Conservation (phyloP, 148 eudicot species). For the Beta vulgaris region DNA sequence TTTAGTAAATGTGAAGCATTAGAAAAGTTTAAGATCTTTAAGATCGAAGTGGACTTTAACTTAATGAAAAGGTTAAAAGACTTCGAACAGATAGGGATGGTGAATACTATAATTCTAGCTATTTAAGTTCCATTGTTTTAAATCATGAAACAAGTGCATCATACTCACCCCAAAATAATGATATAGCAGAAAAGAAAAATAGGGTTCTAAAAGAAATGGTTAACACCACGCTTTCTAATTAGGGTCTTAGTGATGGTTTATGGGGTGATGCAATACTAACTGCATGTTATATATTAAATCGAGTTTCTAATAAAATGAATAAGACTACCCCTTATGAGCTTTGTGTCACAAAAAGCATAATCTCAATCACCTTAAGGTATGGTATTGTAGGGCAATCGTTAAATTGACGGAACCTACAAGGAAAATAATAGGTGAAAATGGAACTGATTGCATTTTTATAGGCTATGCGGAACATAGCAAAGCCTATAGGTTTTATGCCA, state of each 20-base stretch:
- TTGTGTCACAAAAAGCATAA: conserved; percentile 12
- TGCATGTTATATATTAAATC: conserved; percentile 18
- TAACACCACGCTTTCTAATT: conserved; percentile 20
- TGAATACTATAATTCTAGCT: too few relatives aligned
- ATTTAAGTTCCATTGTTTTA: too few relatives aligned
- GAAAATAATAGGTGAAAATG: conserved; percentile 14
- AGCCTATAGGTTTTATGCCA: conserved; percentile 10
- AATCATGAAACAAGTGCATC: conserved; percentile 12
- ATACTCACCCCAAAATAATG: conserved; percentile 20
- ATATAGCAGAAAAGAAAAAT: conserved; percentile 18
- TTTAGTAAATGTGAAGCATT: too few relatives aligned
- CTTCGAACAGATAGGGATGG: too few relatives aligned
- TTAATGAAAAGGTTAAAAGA: too few relatives aligned
- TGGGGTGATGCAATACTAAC: conserved; percentile 21
- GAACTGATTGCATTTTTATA: conserved; percentile 22
- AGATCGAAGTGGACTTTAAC: too few relatives aligned
- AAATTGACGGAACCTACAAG: conserved; percentile 15
- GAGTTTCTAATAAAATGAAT: conserved; percentile 16
- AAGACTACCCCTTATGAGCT: conserved; percentile 21
- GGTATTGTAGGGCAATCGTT: conserved; percentile 26
- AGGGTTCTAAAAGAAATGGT: conserved; percentile 24
- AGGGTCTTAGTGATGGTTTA: conserved; percentile 17
- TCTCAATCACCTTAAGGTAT: conserved; percentile 10
- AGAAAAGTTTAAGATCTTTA: too few relatives aligned
- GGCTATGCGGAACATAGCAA: conserved; percentile 12